Base-by-base conservation (phyloP, 2,329 filamentous ascomycete species). In the Fusarium verticillioides region DNA sequence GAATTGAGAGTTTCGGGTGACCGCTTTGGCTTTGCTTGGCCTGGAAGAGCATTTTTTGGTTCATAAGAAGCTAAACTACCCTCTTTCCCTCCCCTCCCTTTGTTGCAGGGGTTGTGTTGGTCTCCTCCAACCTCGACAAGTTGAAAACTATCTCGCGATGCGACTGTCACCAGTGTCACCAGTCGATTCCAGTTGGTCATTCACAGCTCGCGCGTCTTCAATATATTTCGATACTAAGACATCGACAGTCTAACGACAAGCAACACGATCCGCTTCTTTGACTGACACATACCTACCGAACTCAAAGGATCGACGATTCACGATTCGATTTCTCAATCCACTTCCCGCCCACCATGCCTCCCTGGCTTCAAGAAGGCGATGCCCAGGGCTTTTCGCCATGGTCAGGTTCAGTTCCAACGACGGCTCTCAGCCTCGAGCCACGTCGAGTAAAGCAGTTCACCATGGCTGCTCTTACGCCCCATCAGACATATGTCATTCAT, bases 401-500 rank as follows among this genome's bases (percentile, higher is more conserved):
- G 70, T 36, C 49, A 63, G 53, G 15, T 43, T 39, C 49, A 63
- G 56, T 28, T 37, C 39, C 63, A n/a, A 57, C 52, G 49, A 42
- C 57, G 44, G 26, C 66, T 40, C 23, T 37, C 19, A 58, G 32
- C 37, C 44, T 78, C 46, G 73, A 71, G 43, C 36, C 70, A 37
- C 66, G 75, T 54, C 26, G 46, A 40, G 42, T 65, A 21, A 59
- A 49, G 23, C 64, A 72, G 36, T 72, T 76, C 43, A 76, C 66
- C 11, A 66, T 74, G 63, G 36, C 70, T 63, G 67, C 4, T 59
- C 65, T 75, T 16, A 69, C 71, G 2, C 56, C 60, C 0, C 23
- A 66, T 12, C 74, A 81, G 46, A 73, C 78, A 10, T 60, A 74
- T 53, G 56, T 43, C 5, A 71, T 82, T 12, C 68, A 78, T 21